phyloP scores from a whole-genome alignment of 306 rosid genomes.

The Castanospermum australe region DNA sequence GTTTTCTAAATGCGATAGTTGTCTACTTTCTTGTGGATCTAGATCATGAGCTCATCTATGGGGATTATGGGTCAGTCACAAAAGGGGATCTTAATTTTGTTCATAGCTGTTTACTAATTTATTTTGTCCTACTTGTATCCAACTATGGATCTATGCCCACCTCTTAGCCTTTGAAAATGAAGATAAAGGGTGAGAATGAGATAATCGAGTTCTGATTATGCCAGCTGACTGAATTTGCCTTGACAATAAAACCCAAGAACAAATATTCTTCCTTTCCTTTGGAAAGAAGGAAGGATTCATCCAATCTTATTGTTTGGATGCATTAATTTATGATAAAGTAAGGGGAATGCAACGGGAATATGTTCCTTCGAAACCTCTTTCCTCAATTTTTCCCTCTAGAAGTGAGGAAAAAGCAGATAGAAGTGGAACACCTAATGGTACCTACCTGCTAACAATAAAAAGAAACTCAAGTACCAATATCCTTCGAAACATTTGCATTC shows the following conservation, averaged over 20 bases:
- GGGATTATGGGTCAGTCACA: neutral
- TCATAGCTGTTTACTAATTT: neutral
- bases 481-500: neutral
- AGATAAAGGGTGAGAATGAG: neutral
- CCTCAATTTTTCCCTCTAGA: neutral
- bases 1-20: neutral
- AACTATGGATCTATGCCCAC: neutral
- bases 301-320: neutral
- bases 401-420: neutral
- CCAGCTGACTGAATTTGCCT: neutral
- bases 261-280: neutral
- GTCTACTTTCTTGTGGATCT: slow-evolving; percentile 15
- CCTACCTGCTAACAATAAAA: neutral
- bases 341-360: neutral
- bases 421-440: neutral
- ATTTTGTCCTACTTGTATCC: neutral
- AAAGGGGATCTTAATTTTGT: neutral
- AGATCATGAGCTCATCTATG: neutral
- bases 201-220: neutral
- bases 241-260: neutral
- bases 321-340: no score
- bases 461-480: neutral
- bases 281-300: neutral
- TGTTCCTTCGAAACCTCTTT: neutral
- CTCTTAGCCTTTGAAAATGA: neutral